Evolutionary conservation across 257 asterid genomes (phyloP).

Genomic region (Solanum piurae): DNA sequence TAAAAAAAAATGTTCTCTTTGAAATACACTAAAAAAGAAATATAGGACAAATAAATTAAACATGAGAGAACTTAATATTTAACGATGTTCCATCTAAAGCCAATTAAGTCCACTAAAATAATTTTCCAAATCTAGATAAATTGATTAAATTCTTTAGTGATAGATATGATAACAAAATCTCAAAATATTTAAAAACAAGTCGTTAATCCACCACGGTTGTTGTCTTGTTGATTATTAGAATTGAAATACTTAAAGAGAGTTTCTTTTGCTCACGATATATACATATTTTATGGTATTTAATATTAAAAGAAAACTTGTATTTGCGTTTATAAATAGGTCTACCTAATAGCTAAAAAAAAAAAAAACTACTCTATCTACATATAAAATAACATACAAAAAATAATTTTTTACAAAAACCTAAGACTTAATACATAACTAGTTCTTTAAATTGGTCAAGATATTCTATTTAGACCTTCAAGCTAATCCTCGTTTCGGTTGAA

Average conservation of each 20-base stretch:
- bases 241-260: background rate
- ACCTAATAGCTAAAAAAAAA: background rate
- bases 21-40: too few species aligned
- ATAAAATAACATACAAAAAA: too few species aligned
- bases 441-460: background rate
- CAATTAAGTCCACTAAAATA: background rate
- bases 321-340: background rate
- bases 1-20: too few species aligned
- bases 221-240: background rate
- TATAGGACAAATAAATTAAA: too few species aligned
- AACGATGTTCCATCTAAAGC: background rate
- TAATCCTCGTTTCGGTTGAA: too few species aligned
- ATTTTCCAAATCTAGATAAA: too few species aligned
- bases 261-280: background rate
- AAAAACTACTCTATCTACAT: too few species aligned
- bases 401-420: too few species aligned
- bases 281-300: background rate
- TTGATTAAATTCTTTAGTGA: background rate
- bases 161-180: background rate
- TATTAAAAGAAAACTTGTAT: background rate
- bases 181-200: background rate
- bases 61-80: background rate
- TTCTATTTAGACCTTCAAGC: background rate
- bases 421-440: too few species aligned
- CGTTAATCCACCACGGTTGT: background rate